Conservation (phyloP, 495 filamentous ascomycete species). For the Aspergillus conjunctus region DNA sequence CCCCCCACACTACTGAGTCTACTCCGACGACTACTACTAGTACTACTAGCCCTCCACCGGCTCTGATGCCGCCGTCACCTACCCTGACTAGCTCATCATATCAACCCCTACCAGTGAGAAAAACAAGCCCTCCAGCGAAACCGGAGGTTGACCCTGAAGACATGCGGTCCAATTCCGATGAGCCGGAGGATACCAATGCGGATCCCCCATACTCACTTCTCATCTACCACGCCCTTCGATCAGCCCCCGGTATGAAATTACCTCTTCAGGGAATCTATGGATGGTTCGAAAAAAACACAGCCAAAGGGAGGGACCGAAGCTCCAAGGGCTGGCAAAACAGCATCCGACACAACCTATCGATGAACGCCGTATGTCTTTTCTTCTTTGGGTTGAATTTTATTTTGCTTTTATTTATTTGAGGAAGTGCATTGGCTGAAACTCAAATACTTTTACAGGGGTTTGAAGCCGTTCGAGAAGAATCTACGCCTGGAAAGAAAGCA, state of each 20-base stretch:
- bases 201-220: conserved; percentile 80
- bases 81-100: conserved; percentile 29
- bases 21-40: neutral
- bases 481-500: conserved; percentile 57
- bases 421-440: conserved; percentile 15
- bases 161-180: conserved; percentile 21
- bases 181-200: conserved; percentile 37
- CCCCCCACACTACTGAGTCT: conserved; percentile 11
- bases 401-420: conserved; percentile 4
- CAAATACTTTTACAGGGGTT: conserved; percentile 58
- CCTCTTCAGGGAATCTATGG: conserved; percentile 84
- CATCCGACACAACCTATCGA: conserved; percentile 94
- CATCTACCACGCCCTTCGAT: conserved; percentile 75
- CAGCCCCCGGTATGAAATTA: conserved; percentile 64
- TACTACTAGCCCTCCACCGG: conserved; percentile 15
- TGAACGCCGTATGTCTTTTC: conserved; percentile 77
- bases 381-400: conserved; percentile 10
- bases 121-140: conserved; percentile 21
- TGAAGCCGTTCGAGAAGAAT: conserved; percentile 54
- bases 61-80: conserved; percentile 27
- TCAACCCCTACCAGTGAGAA: conserved; percentile 23
- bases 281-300: conserved; percentile 84
- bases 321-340: conserved; percentile 94
- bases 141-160: conserved; percentile 20
- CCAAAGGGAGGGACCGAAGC: conserved; percentile 64